These are phyloP conservation scores for Acacia acuminata DNA, from an alignment of 306 rosid species.

Conservation along the genomic window DNA sequence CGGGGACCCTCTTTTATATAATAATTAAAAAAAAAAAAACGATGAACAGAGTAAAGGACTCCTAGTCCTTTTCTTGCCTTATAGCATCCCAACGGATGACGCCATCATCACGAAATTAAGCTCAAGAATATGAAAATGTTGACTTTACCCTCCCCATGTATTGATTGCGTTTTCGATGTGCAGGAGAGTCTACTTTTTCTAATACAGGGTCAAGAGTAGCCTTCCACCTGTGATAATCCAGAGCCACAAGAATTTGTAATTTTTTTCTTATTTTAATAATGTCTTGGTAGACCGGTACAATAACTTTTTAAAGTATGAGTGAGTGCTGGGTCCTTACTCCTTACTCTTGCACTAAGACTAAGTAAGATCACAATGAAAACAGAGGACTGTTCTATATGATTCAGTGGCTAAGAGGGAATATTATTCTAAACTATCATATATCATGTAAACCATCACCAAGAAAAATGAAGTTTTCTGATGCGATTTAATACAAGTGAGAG, in stretches of 20 bases:
- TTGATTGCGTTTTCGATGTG: not conserved
- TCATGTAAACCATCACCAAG: not conserved
- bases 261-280: not conserved
- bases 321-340: not conserved
- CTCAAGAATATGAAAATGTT: not conserved
- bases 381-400: too few species aligned
- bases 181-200: not conserved
- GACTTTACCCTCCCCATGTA: not conserved
- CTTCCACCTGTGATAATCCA: not conserved
- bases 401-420: not conserved
- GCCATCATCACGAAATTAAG: constrained; percentile 5
- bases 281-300: not conserved
- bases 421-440: not conserved
- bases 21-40: not conserved
- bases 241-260: not conserved
- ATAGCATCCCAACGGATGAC: not conserved
- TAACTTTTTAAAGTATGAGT: not conserved
- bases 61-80: constrained; percentile 9
- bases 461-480: not conserved
- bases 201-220: not conserved
- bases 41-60: not conserved
- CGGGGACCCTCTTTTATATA: too few species aligned
- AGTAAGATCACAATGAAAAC: not conserved
- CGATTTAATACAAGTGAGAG: too few species aligned
- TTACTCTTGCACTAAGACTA: too few species aligned